These are phyloP conservation scores for Pythium dissotocum DNA, from an alignment of 352 stramenopile species.

Conservation along the genomic window DNA sequence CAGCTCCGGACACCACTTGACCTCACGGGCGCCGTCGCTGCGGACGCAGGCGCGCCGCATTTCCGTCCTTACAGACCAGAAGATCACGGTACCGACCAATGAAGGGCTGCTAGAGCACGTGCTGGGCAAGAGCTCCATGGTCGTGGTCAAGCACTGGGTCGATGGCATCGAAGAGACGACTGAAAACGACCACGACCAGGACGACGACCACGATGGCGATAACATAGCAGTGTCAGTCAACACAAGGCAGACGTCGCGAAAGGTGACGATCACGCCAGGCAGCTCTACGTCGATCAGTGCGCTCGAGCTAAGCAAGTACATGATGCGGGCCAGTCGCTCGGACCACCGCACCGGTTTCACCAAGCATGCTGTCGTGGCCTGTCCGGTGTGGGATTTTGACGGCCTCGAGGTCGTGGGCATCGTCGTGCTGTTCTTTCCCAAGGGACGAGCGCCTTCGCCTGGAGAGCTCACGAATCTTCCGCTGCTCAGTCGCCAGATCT, in stretches of 20 bases:
- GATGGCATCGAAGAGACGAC: conserved; percentile 22
- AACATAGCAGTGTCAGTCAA: background rate
- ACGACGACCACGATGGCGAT: conserved; percentile 2
- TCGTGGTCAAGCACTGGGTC: conserved; percentile 61
- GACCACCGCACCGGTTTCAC: conserved; percentile 56
- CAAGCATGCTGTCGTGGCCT: conserved; percentile 63
- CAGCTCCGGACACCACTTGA: background rate
- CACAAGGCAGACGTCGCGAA: background rate
- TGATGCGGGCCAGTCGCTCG: conserved; percentile 37
- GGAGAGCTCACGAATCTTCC: conserved; percentile 57
- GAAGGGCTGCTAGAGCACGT: conserved; percentile 68
- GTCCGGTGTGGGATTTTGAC: conserved; percentile 67
- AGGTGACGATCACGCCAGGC: background rate
- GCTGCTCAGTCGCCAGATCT: conserved; percentile 68
- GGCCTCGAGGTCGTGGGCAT: conserved; percentile 66
- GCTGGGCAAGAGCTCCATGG: conserved; percentile 40
- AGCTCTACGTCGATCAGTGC: background rate
- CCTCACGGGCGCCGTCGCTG: conserved; percentile 11
- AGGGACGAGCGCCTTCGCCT: conserved; percentile 28
- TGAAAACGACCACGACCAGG: background rate
- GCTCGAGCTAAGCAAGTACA: conserved; percentile 29
- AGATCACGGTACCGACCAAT: conserved; percentile 43
- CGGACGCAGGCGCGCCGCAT: conserved; percentile 44
- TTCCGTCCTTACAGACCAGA: conserved; percentile 64
- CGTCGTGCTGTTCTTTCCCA: conserved; percentile 58